Evolutionary conservation across 2,329 filamentous ascomycete species (phyloP).

Genomic region (Alternaria angustiovoidea): DNA sequence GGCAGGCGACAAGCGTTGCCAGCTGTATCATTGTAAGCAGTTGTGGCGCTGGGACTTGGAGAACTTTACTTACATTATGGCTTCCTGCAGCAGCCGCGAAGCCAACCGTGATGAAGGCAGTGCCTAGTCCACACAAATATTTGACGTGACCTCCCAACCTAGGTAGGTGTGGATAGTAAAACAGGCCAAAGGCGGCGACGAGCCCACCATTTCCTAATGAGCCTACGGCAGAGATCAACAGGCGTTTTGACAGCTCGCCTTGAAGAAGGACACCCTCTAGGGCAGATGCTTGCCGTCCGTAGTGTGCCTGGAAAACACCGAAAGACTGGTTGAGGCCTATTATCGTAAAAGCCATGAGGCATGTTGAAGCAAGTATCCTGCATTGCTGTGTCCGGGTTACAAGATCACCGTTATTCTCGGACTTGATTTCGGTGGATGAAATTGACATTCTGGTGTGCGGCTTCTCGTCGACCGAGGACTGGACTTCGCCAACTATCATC

Average conservation of each 20-base stretch:
- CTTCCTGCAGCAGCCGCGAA: conserved; percentile 24
- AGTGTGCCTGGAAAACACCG: conserved; percentile 33
- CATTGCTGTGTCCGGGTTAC: conserved; percentile 27
- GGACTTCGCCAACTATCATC: background rate
- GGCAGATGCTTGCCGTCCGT: conserved; percentile 24
- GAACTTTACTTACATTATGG: conserved; percentile 21
- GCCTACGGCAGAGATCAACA: conserved; percentile 28
- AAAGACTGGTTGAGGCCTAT: conserved; percentile 28
- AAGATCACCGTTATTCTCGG: conserved; percentile 14
- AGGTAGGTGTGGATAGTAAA: conserved; percentile 30
- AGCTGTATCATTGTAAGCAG: conserved; percentile 20
- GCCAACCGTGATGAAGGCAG: conserved; percentile 22
- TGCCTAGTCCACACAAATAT: conserved; percentile 23
- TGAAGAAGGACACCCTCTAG: conserved; percentile 20
- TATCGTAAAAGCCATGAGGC: conserved; percentile 24
- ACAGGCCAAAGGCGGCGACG: conserved; percentile 24
- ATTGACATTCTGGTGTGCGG: background rate
- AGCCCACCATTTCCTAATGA: conserved; percentile 31
- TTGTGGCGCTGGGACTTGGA: background rate
- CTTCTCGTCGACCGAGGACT: background rate
- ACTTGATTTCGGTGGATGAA: background rate
- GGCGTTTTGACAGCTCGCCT: conserved; percentile 17
- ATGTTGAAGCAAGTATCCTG: conserved; percentile 22
- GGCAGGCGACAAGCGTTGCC: conserved; percentile 56
- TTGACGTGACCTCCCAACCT: conserved; percentile 27